These are phyloP conservation scores for Globisporangium viniferum DNA, from an alignment of 352 stramenopile species.

Conservation along the genomic window DNA sequence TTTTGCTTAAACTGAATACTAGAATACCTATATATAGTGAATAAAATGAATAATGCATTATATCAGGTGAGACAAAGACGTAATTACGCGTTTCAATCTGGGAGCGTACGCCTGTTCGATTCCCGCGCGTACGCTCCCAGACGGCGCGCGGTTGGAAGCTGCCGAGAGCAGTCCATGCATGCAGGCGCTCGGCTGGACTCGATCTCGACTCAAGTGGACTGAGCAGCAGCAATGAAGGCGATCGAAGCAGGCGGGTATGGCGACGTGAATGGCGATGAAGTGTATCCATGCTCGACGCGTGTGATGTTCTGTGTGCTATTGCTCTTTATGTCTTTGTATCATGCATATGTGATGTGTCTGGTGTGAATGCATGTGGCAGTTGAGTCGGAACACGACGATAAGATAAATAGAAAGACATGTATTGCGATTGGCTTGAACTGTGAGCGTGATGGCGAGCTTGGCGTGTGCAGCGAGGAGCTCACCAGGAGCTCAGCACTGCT, in stretches of 20 bases:
- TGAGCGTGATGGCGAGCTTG: not conserved
- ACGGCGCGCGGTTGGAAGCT: not conserved
- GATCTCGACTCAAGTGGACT: not conserved
- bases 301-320: not conserved
- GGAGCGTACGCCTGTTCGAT: no score
- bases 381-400: not conserved
- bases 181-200: not conserved
- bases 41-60: not conserved
- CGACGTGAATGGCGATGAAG: not conserved
- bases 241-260: not conserved
- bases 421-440: not conserved
- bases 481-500: not conserved
- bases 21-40: not conserved
- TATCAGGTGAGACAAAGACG: not conserved
- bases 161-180: no score
- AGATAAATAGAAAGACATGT: not conserved
- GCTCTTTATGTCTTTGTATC: not conserved
- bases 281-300: not conserved
- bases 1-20: no score
- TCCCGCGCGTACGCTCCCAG: no score
- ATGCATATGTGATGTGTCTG: no score
- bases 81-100: slow-evolving; percentile 15
- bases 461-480: not conserved
- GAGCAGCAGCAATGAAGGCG: not conserved
- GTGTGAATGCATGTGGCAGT: not conserved